phyloP scores from a whole-genome alignment of 208 protist genomes.

The Novymonas esmeraldas region DNA sequence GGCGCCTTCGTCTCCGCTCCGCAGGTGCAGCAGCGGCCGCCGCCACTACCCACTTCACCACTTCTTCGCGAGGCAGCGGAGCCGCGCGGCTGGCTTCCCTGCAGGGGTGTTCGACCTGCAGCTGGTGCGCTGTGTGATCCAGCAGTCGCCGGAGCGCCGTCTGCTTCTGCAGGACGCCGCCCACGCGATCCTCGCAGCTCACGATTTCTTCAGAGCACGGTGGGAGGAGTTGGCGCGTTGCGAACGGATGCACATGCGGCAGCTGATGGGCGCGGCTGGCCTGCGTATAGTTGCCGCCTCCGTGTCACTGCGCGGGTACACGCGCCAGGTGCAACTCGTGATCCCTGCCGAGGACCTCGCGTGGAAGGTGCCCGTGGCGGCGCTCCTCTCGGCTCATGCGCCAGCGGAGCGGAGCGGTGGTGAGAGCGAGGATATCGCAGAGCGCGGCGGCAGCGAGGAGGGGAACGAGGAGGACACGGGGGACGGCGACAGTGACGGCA shows the following conservation, averaged over 20 bases:
- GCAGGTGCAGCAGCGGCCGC: slow-evolving; percentile 10
- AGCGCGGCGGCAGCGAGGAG: not conserved
- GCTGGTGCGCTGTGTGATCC: slow-evolving; percentile 48
- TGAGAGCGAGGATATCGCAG: no score
- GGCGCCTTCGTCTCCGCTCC: not conserved
- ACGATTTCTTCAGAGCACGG: slow-evolving; percentile 28
- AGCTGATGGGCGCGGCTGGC: slow-evolving; percentile 42
- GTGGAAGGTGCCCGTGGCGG: not conserved
- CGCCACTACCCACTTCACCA: slow-evolving; percentile 44
- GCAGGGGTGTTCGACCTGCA: slow-evolving; percentile 53
- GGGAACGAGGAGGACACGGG: not conserved
- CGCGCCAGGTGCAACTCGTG: slow-evolving; percentile 44
- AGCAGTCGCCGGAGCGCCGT: slow-evolving; percentile 58
- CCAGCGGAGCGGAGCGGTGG: not conserved
- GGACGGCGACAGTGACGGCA: not conserved
- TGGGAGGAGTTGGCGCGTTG: slow-evolving; percentile 21
- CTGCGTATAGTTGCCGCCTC: slow-evolving; percentile 52
- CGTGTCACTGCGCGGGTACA: slow-evolving; percentile 28
- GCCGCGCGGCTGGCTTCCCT: slow-evolving; percentile 21
- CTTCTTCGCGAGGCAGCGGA: slow-evolving; percentile 62
- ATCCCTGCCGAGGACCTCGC: slow-evolving; percentile 44
- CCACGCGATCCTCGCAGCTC: slow-evolving; percentile 59
- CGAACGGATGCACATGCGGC: slow-evolving; percentile 29
- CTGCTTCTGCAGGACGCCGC: slow-evolving; percentile 73
- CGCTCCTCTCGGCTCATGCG: slow-evolving; percentile 27